Conservation (phyloP, 148 eudicot genomes). For the Diospyros lotus region DNA sequence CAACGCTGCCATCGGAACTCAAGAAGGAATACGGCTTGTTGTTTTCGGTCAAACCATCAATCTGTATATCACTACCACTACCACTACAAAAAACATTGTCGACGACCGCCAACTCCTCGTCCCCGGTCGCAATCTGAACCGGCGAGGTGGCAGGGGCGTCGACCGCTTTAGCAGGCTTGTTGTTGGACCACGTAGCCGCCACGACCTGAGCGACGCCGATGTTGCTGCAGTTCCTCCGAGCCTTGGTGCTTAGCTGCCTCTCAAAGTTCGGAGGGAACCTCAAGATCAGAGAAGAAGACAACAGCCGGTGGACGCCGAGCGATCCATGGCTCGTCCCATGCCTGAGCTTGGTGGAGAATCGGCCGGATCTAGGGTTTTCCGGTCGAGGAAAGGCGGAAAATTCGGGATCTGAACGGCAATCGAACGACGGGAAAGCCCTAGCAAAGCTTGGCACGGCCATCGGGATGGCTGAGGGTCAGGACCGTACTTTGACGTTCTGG, state of each 20-base stretch:
- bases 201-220: constrained; percentile 81
- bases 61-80: constrained; percentile 27
- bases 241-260: constrained; percentile 77
- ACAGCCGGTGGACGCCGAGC: neutral
- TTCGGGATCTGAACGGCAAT: constrained; percentile 65
- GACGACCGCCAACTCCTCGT: constrained; percentile 20
- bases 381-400: constrained; percentile 30
- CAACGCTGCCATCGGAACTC: constrained; percentile 66
- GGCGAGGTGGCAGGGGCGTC: constrained; percentile 33
- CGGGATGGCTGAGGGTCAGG: neutral
- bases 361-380: constrained; percentile 18
- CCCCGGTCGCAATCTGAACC: constrained; percentile 15
- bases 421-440: constrained; percentile 49
- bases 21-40: constrained; percentile 41
- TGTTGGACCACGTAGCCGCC: constrained; percentile 71
- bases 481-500: no score
- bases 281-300: constrained; percentile 46
- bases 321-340: neutral
- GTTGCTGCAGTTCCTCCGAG: constrained; percentile 85
- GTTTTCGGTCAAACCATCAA: constrained; percentile 11
- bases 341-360: constrained; percentile 17
- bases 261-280: constrained; percentile 81
- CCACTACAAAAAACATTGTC: constrained; percentile 6
- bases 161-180: constrained; percentile 9
- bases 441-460: constrained; percentile 61